A percentile compares a stretch with the other conserved stretches of the same genome.
Conservation (phyloP, 129 eudicot genomes). For the Arctium lappa region DNA sequence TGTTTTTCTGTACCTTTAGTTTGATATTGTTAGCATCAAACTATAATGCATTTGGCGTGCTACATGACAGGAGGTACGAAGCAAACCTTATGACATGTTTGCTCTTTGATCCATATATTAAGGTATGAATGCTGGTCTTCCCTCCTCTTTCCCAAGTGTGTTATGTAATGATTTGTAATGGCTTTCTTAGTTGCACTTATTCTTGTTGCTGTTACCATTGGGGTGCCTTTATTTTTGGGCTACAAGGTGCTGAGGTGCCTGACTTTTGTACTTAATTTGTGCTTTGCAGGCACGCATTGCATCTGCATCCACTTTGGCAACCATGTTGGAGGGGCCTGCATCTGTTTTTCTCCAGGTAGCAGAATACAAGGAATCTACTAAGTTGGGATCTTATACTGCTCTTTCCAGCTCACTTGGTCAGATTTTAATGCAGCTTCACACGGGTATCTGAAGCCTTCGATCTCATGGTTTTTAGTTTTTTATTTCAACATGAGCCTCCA, state of each 20-base stretch:
- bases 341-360: constrained; percentile 91
- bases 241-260: not conserved
- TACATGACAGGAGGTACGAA: constrained; percentile 66
- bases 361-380: constrained; percentile 69
- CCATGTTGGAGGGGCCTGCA: constrained; percentile 88
- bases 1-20: constrained; percentile 4
- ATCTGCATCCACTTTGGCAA: constrained; percentile 66
- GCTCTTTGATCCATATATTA: constrained; percentile 81
- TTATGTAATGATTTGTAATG: not conserved
- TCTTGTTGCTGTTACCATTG: not conserved
- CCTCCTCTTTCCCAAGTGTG: not conserved
- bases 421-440: constrained; percentile 91
- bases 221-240: not conserved
- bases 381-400: constrained; percentile 75
- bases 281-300: constrained; percentile 68
- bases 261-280: constrained; percentile 2
- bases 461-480: not conserved
- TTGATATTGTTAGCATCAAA: not conserved
- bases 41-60: not conserved
- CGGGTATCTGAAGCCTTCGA: constrained; percentile 44
- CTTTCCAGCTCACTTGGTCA: constrained; percentile 95
- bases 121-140: constrained; percentile 39
- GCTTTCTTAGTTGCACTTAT: not conserved
- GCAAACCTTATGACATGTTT: constrained; percentile 86
- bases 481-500: not conserved